Percentiles rank a stretch among this genome's conserved stretches.
Evolutionary conservation across 192 early-diverging fungal species (phyloP).

Genomic region (Gryganskiella cystojenkinii): DNA sequence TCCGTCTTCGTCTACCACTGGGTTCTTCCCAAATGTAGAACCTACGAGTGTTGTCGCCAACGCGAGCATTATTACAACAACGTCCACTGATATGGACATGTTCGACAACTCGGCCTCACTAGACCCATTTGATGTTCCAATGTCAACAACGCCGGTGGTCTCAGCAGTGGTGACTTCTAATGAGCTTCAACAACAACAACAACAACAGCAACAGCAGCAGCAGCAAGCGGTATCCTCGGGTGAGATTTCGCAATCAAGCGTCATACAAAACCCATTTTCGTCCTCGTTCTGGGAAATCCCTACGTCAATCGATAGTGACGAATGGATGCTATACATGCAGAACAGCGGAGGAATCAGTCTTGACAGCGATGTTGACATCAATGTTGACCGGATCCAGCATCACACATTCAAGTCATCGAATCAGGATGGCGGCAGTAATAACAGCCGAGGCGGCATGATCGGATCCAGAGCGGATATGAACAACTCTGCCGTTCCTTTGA

Average conservation of each 20-base stretch:
- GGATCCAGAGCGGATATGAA: too few species aligned
- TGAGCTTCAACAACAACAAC: conserved; percentile 2
- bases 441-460: too few species aligned
- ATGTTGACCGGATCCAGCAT: neutral
- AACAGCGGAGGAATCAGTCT: conserved; percentile 4
- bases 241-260: conserved; percentile 1
- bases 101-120: neutral
- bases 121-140: neutral
- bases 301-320: conserved; percentile 42
- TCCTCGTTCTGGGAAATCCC: conserved; percentile 46
- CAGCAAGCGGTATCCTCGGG: neutral
- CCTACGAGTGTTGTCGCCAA: neutral
- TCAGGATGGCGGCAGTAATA: neutral
- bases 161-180: conserved; percentile 10
- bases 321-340: conserved; percentile 52
- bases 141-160: conserved; percentile 20
- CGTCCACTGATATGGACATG: too few species aligned
- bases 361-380: neutral
- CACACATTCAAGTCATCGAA: neutral
- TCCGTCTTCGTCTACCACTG: neutral
- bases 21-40: conserved; percentile 9
- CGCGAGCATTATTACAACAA: neutral
- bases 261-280: conserved; percentile 44
- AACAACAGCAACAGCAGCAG: neutral
- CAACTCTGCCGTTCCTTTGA: too few species aligned